Evolutionary conservation across 2,329 filamentous ascomycete genomes (phyloP).

Genomic region (Cordyceps militaris): DNA sequence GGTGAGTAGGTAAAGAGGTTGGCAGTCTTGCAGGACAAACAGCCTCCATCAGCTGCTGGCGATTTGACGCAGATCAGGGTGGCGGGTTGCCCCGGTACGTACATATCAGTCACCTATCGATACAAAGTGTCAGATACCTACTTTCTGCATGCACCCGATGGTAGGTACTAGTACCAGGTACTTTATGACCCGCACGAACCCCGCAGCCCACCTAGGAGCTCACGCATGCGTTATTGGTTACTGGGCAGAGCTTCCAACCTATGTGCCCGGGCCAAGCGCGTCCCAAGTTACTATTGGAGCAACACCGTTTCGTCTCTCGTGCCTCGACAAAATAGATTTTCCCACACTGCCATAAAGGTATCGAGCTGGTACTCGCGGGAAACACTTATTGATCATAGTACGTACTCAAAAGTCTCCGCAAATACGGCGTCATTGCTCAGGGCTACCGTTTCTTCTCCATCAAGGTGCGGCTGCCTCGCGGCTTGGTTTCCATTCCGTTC

Average conservation of each 20-base stretch:
- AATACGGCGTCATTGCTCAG: not conserved
- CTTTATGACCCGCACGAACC: not conserved
- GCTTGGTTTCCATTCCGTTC: not conserved
- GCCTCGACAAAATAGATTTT: not conserved
- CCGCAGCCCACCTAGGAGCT: conserved; percentile 1
- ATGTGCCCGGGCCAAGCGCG: too few species aligned
- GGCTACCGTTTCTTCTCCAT: not conserved
- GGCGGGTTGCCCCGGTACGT: conserved; percentile 14
- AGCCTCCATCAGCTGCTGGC: not conserved
- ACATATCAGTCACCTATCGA: conserved; percentile 13
- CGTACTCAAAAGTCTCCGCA: not conserved
- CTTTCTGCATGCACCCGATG: not conserved
- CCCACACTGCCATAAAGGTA: not conserved
- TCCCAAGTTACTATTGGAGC: not conserved
- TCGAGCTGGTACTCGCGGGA: not conserved
- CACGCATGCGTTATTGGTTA: not conserved
- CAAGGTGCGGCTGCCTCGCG: not conserved
- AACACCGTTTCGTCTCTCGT: not conserved
- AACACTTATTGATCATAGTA: not conserved
- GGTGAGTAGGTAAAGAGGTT: conserved; percentile 5
- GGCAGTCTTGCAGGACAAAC: conserved; percentile 4
- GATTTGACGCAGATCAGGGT: conserved; percentile 14
- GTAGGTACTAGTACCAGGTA: not conserved
- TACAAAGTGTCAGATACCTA: not conserved
- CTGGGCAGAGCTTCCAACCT: not conserved